Conservation (phyloP, 2,329 filamentous ascomycete genomes). For the Diaporthe destruens region DNA sequence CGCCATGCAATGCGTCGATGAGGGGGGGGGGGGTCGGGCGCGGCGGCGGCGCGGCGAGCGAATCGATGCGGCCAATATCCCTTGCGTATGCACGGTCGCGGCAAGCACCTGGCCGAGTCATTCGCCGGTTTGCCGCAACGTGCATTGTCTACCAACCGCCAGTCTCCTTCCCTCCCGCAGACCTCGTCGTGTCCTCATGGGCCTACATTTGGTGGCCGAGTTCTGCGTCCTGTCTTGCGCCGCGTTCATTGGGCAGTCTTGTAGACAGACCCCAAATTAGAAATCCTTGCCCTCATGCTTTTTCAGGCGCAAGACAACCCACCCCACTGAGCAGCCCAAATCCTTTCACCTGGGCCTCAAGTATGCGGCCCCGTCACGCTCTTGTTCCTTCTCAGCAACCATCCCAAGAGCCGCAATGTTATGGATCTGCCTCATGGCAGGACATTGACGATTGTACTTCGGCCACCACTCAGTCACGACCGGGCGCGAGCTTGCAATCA, state of each 20-base stretch:
- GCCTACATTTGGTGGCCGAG: not conserved
- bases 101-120: not conserved
- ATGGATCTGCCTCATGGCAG: not conserved
- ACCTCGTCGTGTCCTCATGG: not conserved
- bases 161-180: not conserved
- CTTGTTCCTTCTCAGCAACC: slow-evolving; percentile 10
- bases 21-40: no score
- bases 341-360: not conserved
- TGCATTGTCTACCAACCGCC: not conserved
- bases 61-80: not conserved
- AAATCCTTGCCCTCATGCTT: not conserved
- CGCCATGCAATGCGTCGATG: not conserved
- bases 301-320: not conserved
- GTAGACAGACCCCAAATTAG: slow-evolving; percentile 3
- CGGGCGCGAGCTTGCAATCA: not conserved
- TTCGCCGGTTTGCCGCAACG: slow-evolving; percentile 21
- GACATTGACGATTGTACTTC: not conserved
- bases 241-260: not conserved
- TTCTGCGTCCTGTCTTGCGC: not conserved
- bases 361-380: not conserved
- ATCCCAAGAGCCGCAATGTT: slow-evolving; percentile 8
- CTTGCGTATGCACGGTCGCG: slow-evolving; percentile 14
- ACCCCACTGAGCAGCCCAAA: not conserved
- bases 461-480: not conserved
- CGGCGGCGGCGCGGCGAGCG: not conserved